These are phyloP conservation scores for Neurospora sp. DNA, from an alignment of 495 filamentous ascomycete genomes.

Conservation along the genomic window DNA sequence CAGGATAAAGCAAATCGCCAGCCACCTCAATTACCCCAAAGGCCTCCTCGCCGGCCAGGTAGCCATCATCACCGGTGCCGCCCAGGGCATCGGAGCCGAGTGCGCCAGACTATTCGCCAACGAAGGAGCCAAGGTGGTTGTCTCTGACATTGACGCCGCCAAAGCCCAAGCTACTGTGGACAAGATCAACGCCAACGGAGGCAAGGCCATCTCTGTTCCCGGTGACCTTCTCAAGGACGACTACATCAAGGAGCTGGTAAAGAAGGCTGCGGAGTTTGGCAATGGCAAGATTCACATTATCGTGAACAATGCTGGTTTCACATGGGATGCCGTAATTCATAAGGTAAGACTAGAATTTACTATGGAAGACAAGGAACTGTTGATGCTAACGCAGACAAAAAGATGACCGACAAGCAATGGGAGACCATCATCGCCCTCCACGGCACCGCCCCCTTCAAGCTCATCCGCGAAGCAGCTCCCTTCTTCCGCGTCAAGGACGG, in stretches of 20 bases:
- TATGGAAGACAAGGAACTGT: too few relatives aligned
- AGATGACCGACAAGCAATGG: constrained; percentile 89
- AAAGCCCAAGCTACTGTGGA: constrained; percentile 55
- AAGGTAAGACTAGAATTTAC: too few relatives aligned
- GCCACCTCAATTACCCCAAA: constrained; percentile 69
- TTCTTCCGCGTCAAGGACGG: constrained; percentile 83
- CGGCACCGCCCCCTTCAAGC: constrained; percentile 72
- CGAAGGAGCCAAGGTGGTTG: constrained; percentile 73
- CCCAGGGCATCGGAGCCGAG: constrained; percentile 86
- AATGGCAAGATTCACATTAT: constrained; percentile 79
- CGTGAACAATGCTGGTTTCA: constrained; percentile 81
- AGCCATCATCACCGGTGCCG: constrained; percentile 80
- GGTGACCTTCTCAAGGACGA: constrained; percentile 62
- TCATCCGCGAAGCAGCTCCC: constrained; percentile 66
- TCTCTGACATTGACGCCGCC: constrained; percentile 68
- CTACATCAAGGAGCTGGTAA: constrained; percentile 59
- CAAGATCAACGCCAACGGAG: constrained; percentile 53
- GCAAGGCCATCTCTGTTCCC: constrained; percentile 55
- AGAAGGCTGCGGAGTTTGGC: constrained; percentile 68
- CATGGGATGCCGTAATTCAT: constrained; percentile 86
- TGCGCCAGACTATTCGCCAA: constrained; percentile 71
- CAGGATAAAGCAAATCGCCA: constrained; percentile 56
- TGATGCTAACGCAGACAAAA: background rate
- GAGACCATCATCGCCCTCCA: constrained; percentile 74
- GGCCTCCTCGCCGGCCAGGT: constrained; percentile 68